phyloP scores from a whole-genome alignment of 495 filamentous ascomycete species.

The Parathielavia appendiculata region DNA sequence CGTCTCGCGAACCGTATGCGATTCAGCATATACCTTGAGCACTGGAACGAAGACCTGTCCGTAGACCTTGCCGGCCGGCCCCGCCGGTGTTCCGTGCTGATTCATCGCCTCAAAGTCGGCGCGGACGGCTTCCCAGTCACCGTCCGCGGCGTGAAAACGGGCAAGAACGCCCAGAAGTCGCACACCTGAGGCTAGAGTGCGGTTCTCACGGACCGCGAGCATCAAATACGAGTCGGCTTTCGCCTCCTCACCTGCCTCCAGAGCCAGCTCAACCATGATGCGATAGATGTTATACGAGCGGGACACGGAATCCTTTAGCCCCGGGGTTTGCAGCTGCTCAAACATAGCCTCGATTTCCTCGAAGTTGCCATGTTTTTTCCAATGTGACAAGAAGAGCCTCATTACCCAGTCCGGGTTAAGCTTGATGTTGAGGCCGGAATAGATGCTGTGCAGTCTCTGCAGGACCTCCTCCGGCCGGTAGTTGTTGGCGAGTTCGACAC shows the following conservation, averaged over 20 bases:
- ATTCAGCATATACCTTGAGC: constrained; percentile 39
- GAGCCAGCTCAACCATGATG: constrained; percentile 38
- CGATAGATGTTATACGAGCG: constrained; percentile 31
- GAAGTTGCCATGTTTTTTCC: constrained; percentile 27
- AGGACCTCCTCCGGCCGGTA: constrained; percentile 26
- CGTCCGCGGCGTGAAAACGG: constrained; percentile 34
- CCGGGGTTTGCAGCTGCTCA: constrained; percentile 17
- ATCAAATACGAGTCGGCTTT: constrained; percentile 30
- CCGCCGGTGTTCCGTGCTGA: constrained; percentile 2
- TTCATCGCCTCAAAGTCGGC: constrained; percentile 35
- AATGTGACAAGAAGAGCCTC: constrained; percentile 30
- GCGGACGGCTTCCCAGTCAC: constrained; percentile 45
- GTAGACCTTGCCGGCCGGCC: constrained; percentile 19
- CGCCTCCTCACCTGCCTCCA: constrained; percentile 32
- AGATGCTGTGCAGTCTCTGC: constrained; percentile 24
- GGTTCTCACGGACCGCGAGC: constrained; percentile 17
- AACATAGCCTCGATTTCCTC: constrained; percentile 28
- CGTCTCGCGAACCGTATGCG: constrained; percentile 38
- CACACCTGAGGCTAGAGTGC: constrained; percentile 25
- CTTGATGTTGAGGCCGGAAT: constrained; percentile 11
- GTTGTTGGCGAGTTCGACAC: constrained; percentile 28
- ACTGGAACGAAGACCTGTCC: constrained; percentile 38
- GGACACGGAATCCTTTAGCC: constrained; percentile 20
- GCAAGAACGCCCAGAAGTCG: constrained; percentile 37
- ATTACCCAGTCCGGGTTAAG: constrained; percentile 34